These are phyloP conservation scores for Tilletia walkeri DNA, from an alignment of 1,284 basidiomycete species.

Conservation along the genomic window DNA sequence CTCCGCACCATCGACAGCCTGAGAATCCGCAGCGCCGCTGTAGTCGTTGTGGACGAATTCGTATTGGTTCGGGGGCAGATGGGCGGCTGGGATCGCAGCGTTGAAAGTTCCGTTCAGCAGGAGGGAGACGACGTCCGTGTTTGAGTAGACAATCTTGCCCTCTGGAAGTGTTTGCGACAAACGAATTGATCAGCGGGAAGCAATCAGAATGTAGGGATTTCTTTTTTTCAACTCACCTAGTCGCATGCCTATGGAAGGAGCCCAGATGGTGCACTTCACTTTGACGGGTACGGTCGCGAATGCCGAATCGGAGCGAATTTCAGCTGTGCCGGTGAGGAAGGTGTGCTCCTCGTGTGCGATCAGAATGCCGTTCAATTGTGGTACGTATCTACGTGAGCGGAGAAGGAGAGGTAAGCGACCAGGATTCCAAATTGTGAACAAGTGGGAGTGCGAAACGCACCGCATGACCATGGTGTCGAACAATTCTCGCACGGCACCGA, in stretches of 20 bases:
- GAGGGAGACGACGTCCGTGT: slow-evolving; percentile 89
- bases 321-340: slow-evolving; percentile 70
- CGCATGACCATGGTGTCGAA: slow-evolving; percentile 55
- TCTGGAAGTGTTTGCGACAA: slow-evolving; percentile 59
- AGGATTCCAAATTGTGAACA: background rate
- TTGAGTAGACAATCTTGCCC: slow-evolving; percentile 82
- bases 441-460: slow-evolving; percentile 19
- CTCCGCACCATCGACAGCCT: slow-evolving; percentile 46
- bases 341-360: slow-evolving; percentile 76
- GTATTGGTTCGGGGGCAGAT: slow-evolving; percentile 77
- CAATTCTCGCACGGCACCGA: slow-evolving; percentile 42
- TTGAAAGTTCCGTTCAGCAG: slow-evolving; percentile 94
- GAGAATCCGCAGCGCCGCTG: slow-evolving; percentile 30
- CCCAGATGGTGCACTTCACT: slow-evolving; percentile 86
- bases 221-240: slow-evolving; percentile 65
- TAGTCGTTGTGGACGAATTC: slow-evolving; percentile 72
- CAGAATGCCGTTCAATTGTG: slow-evolving; percentile 80
- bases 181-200: no score
- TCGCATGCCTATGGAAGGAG: slow-evolving; percentile 78
- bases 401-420: background rate
- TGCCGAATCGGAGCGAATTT: slow-evolving; percentile 79
- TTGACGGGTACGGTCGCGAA: slow-evolving; percentile 73
- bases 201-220: background rate
- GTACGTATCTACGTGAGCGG: slow-evolving; percentile 70
- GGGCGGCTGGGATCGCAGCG: slow-evolving; percentile 87